A percentile compares a stretch with the other conserved stretches of the same genome.
Conservation (phyloP, 2,329 filamentous ascomycete species). For the Tolypocladium guangdongense region DNA sequence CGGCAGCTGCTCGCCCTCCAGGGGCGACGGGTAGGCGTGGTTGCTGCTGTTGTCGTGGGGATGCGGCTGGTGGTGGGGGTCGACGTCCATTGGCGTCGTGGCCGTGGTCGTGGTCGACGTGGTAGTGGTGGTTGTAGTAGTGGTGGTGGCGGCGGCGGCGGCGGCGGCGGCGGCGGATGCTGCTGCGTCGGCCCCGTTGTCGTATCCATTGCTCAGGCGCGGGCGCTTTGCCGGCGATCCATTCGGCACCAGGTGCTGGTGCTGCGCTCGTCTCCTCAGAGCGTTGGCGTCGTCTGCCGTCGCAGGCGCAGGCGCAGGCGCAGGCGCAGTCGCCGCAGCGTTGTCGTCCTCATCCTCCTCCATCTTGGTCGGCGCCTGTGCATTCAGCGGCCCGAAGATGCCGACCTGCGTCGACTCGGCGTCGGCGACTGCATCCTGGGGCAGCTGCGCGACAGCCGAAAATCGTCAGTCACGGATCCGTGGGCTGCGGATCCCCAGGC, state of each 20-base stretch:
- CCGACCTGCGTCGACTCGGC: conserved; percentile 37
- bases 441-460: conserved; percentile 27
- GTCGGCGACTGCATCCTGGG: conserved; percentile 35
- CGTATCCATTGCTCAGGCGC: conserved; percentile 51
- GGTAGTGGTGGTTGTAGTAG: conserved; percentile 35
- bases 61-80: conserved; percentile 27
- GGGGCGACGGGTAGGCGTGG: conserved; percentile 55
- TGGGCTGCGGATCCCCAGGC: neutral
- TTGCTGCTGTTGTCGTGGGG: conserved; percentile 22
- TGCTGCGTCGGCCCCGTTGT: conserved; percentile 38
- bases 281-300: conserved; percentile 25
- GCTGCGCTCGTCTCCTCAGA: conserved; percentile 39
- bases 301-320: neutral
- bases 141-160: conserved; percentile 19
- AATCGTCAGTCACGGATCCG: neutral
- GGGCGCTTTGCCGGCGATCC: conserved; percentile 48
- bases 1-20: conserved; percentile 44
- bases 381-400: conserved; percentile 45
- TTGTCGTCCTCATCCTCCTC: conserved; percentile 26
- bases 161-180: conserved; percentile 8
- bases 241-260: conserved; percentile 33
- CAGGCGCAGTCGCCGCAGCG: conserved; percentile 7
- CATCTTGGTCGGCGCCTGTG: conserved; percentile 30
- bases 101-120: conserved; percentile 16
- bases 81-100: conserved; percentile 50